Percentiles rank a stretch among this genome's conserved stretches.
These are phyloP conservation scores for Areca catechu DNA, from an alignment of 176 grass and related monocot genomes.

Conservation along the genomic window DNA sequence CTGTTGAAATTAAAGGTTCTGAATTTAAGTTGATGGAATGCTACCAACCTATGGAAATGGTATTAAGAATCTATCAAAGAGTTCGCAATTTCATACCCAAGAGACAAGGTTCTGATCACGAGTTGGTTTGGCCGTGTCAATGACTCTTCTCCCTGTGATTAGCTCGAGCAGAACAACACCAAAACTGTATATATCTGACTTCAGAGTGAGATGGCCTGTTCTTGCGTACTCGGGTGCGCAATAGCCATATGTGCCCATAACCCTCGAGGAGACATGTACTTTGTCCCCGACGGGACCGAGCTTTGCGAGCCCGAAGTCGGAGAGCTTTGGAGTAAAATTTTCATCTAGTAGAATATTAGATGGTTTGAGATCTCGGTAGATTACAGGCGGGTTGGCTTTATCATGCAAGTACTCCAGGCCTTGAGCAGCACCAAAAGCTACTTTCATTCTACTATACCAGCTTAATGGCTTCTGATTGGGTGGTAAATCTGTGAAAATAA, in stretches of 20 bases:
- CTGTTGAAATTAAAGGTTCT: neutral
- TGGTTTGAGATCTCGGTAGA: conserved; percentile 57
- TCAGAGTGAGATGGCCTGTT: neutral
- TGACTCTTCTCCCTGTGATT: conserved; percentile 30
- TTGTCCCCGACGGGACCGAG: neutral
- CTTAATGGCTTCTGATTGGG: neutral
- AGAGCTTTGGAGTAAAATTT: conserved; percentile 27
- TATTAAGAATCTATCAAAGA: too few relatives aligned
- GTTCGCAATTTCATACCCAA: conserved; percentile 21
- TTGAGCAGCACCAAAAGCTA: conserved; percentile 29
- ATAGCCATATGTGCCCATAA: neutral
- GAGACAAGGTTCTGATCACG: conserved; percentile 44
- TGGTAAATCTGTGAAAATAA: neutral
- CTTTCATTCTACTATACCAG: conserved; percentile 33
- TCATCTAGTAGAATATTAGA: conserved; percentile 47
- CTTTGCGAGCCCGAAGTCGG: conserved; percentile 38
- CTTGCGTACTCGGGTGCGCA: conserved; percentile 8
- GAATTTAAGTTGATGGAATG: too few relatives aligned
- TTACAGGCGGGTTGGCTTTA: conserved; percentile 15
- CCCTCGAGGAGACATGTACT: too few relatives aligned
- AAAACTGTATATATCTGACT: conserved; percentile 25
- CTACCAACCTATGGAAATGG: too few relatives aligned
- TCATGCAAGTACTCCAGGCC: conserved; percentile 44
- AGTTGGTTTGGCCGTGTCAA: conserved; percentile 25
- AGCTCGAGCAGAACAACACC: conserved; percentile 43